Base-by-base conservation (phyloP, 108 stramenopile species). In the Skeletonema grethae region DNA sequence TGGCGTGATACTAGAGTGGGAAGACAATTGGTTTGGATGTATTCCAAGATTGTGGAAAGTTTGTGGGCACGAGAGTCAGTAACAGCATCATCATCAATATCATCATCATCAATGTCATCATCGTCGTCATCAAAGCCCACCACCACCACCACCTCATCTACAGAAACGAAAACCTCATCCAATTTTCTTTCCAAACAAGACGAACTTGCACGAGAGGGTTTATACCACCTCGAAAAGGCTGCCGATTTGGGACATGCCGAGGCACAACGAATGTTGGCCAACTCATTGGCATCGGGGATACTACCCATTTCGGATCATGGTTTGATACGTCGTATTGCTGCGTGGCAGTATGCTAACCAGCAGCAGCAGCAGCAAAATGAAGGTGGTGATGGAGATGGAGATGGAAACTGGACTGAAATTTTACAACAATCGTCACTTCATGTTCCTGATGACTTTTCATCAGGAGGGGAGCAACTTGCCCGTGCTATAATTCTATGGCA, bases 191-290 rank as follows among this genome's bases (percentile, higher is more conserved):
- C 80, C 7, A 73, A 59, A 41, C 38, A 70, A 50, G 80, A 80
- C 61, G 41, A 31, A 31, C 41, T 80, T 31, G 73, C 80, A 29
- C 16, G 53, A 1, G 80, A 80, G 43, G 80, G 80, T 29, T 63
- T 84, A 16, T 72, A 46, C 46, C 84, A 84, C 39, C 76, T 95
- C 60, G 76, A 85, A 71, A 75, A 86, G 73, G 88, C 94, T 4
- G 87, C 89, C 2, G 57, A 88, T 25, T 65, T 86, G 12, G 94
- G 94, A 41, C 87, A 95, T 74, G 67, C 90, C 22, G 59, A 87
- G 35, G 94, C 94, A 20, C 94, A 95, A 75, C 73, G 81, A 63
- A 77, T 84, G 76, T 63, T 87, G 16, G 94, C 91, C 39, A 85
- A 86, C 57, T 80, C 87, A 3, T 77, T 85, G 1, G 83, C 90